Conservation (phyloP, 805 yeast species). For the Nematodospora valgi region DNA sequence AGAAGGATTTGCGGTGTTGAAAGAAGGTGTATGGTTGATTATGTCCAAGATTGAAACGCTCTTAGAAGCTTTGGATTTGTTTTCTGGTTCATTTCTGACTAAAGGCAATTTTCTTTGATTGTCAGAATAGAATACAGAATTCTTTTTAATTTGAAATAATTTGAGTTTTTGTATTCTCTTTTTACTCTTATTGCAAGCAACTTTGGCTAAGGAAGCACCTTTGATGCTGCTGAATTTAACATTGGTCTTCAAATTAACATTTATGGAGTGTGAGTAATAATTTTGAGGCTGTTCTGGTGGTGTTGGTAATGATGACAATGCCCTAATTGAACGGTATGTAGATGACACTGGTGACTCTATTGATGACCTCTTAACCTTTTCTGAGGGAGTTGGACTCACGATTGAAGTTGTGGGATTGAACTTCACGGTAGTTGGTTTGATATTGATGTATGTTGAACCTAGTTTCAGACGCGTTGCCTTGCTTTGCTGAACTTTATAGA, state of each 20-base stretch:
- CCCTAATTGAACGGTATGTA: conserved; percentile 1
- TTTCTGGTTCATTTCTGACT: conserved; percentile 6
- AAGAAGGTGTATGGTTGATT: conserved; percentile 2
- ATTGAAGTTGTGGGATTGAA: conserved; percentile 8
- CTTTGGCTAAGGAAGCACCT: conserved; percentile 18
- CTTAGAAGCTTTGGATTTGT: conserved; percentile 4
- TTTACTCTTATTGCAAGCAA: conserved; percentile 16
- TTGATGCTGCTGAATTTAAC: conserved; percentile 7
- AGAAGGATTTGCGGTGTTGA: not conserved
- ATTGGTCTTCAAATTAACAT: conserved; percentile 21
- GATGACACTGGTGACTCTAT: conserved; percentile 2
- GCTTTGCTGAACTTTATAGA: conserved; percentile 33
- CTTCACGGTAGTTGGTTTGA: conserved; percentile 4
- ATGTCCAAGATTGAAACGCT: conserved; percentile 3
- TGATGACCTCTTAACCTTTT: conserved; percentile 8
- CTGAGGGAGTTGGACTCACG: conserved; percentile 9
- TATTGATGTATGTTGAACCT: not conserved
- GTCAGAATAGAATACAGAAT: conserved; percentile 25
- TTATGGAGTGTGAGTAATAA: conserved; percentile 16
- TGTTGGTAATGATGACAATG: conserved; percentile 12
- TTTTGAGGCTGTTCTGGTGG: conserved; percentile 13
- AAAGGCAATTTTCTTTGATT: conserved; percentile 10
- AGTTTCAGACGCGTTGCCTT: conserved; percentile 1
- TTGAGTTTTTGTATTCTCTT: conserved; percentile 21
- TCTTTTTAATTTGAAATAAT: conserved; percentile 36